Conservation (phyloP, 768 basidiomycete genomes). For the Filobasidium floriforme region DNA sequence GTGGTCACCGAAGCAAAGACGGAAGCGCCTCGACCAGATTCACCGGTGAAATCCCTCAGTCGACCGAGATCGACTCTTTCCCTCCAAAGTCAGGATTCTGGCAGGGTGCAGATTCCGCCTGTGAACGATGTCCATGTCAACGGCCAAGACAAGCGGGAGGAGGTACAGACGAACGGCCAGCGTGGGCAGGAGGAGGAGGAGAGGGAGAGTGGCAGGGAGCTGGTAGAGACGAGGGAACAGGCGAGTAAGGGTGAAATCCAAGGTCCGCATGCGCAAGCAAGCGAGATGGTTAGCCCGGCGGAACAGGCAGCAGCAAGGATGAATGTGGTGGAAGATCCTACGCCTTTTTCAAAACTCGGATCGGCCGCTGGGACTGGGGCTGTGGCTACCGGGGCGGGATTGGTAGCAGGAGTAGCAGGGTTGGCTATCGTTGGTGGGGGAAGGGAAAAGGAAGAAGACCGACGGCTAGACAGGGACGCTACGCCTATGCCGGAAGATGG, state of each 20-base stretch:
- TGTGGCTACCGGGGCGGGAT: not conserved
- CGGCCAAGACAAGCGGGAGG: no score
- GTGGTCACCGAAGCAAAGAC: not conserved
- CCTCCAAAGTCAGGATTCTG: not conserved
- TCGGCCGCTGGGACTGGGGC: not conserved
- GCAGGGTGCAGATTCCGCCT: no score
- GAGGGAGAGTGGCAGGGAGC: not conserved
- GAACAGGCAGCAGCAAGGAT: conserved; percentile 7
- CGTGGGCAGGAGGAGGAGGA: not conserved
- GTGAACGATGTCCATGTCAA: no score
- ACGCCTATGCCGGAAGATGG: conserved; percentile 1
- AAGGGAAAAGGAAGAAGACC: not conserved
- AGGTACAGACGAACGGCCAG: no score
- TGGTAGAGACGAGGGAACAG: not conserved
- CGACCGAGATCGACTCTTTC: not conserved
- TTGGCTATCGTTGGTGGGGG: not conserved
- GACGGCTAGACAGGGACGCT: not conserved
- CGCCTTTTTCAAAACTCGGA: no score
- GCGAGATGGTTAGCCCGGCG: conserved; percentile 8
- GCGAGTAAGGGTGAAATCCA: not conserved
- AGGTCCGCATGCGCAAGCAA: conserved; percentile 2
- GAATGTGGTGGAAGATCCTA: not conserved
- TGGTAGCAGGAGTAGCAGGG: not conserved
- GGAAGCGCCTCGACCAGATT: not conserved
- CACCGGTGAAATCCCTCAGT: not conserved